phyloP scores from a whole-genome alignment of 78 protist genomes.

The Dictyostelium intermedium region DNA sequence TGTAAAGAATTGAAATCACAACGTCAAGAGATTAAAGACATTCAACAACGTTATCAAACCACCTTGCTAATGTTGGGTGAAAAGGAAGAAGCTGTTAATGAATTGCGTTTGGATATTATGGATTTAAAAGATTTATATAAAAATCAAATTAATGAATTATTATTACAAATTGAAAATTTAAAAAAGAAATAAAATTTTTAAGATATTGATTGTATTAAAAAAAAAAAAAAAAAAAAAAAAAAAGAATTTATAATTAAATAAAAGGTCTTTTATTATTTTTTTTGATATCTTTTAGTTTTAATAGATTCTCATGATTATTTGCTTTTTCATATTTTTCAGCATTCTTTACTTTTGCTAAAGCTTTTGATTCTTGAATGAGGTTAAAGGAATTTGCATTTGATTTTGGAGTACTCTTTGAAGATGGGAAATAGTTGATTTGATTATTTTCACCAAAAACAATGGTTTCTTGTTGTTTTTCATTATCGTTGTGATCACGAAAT shows the following conservation, averaged over 20 bases:
- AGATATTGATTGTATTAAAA: not conserved
- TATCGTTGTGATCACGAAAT: not conserved
- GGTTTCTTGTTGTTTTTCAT: not conserved
- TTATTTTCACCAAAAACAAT: not conserved
- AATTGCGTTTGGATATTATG: conserved; percentile 56
- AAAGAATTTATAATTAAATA: not conserved
- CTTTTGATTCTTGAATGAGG: not conserved
- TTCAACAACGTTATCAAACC: conserved; percentile 42
- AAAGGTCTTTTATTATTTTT: conserved; percentile 50
- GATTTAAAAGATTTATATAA: conserved; percentile 80
- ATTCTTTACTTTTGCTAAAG: not conserved
- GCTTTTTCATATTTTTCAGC: conserved; percentile 29
- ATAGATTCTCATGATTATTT: not conserved
- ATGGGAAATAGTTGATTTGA: not conserved
- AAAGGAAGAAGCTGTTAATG: conserved; percentile 75
- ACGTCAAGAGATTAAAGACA: conserved; percentile 31
- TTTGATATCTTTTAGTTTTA: conserved; percentile 45
- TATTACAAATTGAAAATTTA: conserved; percentile 43
- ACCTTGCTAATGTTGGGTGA: conserved; percentile 75
- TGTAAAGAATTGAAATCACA: conserved; percentile 55
- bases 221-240: not conserved
- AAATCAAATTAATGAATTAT: conserved; percentile 56
- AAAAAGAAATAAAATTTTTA: conserved; percentile 20
- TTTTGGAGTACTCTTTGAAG: not conserved
- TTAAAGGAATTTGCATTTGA: not conserved